Base-by-base conservation (phyloP, 1,284 basidiomycete species). In the Pseudomicrostroma phylloplanum region DNA sequence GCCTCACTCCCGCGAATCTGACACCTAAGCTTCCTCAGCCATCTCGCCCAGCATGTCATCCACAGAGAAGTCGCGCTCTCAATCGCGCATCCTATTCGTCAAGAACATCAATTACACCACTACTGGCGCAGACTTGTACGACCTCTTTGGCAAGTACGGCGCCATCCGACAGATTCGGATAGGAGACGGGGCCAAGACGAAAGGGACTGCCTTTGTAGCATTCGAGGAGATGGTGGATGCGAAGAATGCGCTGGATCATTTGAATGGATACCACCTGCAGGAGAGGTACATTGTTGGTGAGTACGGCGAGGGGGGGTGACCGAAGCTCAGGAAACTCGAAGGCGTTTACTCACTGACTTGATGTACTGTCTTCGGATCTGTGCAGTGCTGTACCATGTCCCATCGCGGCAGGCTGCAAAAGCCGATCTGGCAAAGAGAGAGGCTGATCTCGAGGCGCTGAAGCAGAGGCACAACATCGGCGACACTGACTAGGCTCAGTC, bases 251-350 rank as follows among this genome's bases (percentile, higher is more conserved):
- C 86, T 96, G 61, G 92, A 94, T 77, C 90, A 96, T 80, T 81
- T 98, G 77, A 98, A 98, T 74, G 96, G 94, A 46, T 98, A 98
- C 83, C 94, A 98, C 82, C 81, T 98, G 66, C 92, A 96, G 82
- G 94, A 96, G 80, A 87, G 96, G 40, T 98, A 98, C 81, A 94
- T 98, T 62, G 80, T 82, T 59, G 80, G 79, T 80, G 57, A 60
- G 78, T 72, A 46, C n/a, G 1, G 40, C 53, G 1, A 7, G 12
- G 53, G 41, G 23, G 11, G 25, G 6, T 59, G 30, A 19, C 3
- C 9, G 30, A 4, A 36, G 30, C 30, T 36, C 30, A 36, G 9
- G 9, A 9, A 36, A 9, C 30, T 3, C 9, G 9, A 12, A 41
- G 21, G 15, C 41, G 51, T 12, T 30, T 1, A 57, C 6, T 56